Evolutionary conservation across 2,329 filamentous ascomycete genomes (phyloP), one percentile per base, ranked within the genome.

Genomic region (Claviceps capensis): DNA sequence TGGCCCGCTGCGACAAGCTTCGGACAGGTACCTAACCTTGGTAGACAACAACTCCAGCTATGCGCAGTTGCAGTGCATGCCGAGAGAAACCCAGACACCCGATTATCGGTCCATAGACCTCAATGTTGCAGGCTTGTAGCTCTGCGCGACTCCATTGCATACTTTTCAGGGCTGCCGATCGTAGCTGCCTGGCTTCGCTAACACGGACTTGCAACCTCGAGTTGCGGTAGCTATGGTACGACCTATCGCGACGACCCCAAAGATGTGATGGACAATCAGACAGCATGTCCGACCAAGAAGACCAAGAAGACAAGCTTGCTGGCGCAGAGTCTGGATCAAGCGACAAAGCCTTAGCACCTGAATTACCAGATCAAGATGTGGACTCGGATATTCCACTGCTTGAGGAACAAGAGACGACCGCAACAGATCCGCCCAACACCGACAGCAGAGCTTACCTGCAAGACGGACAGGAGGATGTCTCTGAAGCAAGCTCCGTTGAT

Each of bases 401-500:
- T 30, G 49, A 55, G 36, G 42, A 48, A 23, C 49, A 46, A 30
- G 44, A 45, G 19, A 42, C 41, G 47, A 23, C 19, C 23, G 41
- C 5, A 19, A 45, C 38, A 48, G 43, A 46, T 43, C 44, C 47
- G 30, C 47, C 54, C 45, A 52, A 50, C 14, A 50, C 42, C 26
- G 17, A 40, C 52, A 36, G 75, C 58, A 71, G 68, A 41, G 67
- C 74, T 54, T 66, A 76, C 8, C 59, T 75, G 34, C 66, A 67
- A 50, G 67, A 72, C 40, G 66, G 68, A 22, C 58, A 59, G 47
- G 73, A 76, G 16, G 69, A 73, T 56, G 61, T 60, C 17, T 79
- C 77, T 8, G 76, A 79, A 52, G 70, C 75, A 55, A 74, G 73
- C 52, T 78, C 75, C n/a, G 63, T 71, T 23, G 76, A 76, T 55